Evolutionary conservation across 2,329 filamentous ascomycete genomes (phyloP).

Genomic region (Xylaria sp.): DNA sequence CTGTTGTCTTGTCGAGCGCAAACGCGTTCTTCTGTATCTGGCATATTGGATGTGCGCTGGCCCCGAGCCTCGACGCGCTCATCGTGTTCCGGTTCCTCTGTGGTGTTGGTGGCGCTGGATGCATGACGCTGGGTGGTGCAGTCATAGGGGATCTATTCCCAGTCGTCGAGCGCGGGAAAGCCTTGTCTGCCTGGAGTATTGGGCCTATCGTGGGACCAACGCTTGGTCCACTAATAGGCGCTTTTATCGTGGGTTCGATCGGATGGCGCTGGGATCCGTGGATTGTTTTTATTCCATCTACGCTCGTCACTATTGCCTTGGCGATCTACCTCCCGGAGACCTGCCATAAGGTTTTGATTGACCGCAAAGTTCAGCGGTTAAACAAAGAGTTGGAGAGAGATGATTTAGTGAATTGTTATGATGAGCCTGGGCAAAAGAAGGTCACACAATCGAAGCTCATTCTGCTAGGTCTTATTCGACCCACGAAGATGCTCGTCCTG

Average conservation of each 20-base stretch:
- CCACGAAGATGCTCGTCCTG: conserved; percentile 56
- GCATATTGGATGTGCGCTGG: conserved; percentile 68
- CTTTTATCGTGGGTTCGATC: conserved; percentile 54
- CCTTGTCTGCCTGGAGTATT: conserved; percentile 56
- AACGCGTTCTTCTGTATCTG: conserved; percentile 67
- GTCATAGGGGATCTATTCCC: conserved; percentile 62
- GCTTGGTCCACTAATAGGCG: conserved; percentile 54
- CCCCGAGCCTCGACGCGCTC: conserved; percentile 58
- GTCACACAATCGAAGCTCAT: conserved; percentile 42
- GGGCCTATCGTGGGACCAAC: conserved; percentile 55
- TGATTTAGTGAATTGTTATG: conserved; percentile 55
- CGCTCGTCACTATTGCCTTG: conserved; percentile 44
- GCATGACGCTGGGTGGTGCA: conserved; percentile 60
- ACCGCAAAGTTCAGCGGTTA: conserved; percentile 53
- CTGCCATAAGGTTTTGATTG: conserved; percentile 57
- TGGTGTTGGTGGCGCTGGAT: conserved; percentile 62
- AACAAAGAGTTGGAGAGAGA: conserved; percentile 52
- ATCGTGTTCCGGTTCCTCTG: conserved; percentile 65
- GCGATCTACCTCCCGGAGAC: conserved; percentile 53
- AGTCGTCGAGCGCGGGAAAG: conserved; percentile 52
- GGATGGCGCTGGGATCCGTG: conserved; percentile 61
- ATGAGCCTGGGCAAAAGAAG: conserved; percentile 33
- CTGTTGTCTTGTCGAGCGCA: conserved; percentile 59
- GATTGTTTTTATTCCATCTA: conserved; percentile 56
- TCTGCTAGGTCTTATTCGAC: conserved; percentile 53